Base-by-base conservation (phyloP, 2,329 filamentous ascomycete species). In the Huntiella moniliformis region DNA sequence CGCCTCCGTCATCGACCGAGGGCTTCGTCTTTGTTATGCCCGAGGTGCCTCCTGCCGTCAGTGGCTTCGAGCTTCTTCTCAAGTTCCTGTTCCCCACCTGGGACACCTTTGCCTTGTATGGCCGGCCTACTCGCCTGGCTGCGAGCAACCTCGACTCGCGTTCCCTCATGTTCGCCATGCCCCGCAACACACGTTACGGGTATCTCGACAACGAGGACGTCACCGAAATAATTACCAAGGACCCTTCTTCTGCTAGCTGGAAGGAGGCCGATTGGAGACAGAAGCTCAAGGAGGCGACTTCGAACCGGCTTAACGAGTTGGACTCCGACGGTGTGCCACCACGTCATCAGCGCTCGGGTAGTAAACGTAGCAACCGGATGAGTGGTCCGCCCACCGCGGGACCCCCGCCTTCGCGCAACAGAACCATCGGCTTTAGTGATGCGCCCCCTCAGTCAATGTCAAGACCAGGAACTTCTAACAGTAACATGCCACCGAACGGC, bases 1-100 rank as follows among this genome's bases (percentile, higher is more conserved):
- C 77, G 10, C 78, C 82, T 6, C 77, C 84, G 17, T 79, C 80
- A 0, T 76, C 77, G 2, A 82, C 81, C 0, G 91, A 98, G 58
- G 91, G 91, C 0, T 95, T 95, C 55, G 84, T 98, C 4, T 98
- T 98, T 57, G 79, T 96, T 53, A 95, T 98, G 87, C 91, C 91
- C 3, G 91, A 98, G 60, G 74, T 81, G 1, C 85, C 84, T 56
- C 80, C 88, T n/a, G 87, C 85, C 13, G 82, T 98, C 10, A 82
- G 77, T 46, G 91, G 91, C 0, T 94, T 96, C 54, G 91, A 96
- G 60, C 95, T 92, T 70, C 80, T 98, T 70, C 68, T 98, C 32
- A 76, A 85, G 39, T 95, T 83, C 64, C 67, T 98, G 10, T 92
- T 98, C 58, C 91, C 91, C 0, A 83, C 86, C 0, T 98, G 84